These are phyloP conservation scores for Ceratobasidium sp. DNA, from an alignment of 1,284 basidiomycete genomes.

Conservation along the genomic window DNA sequence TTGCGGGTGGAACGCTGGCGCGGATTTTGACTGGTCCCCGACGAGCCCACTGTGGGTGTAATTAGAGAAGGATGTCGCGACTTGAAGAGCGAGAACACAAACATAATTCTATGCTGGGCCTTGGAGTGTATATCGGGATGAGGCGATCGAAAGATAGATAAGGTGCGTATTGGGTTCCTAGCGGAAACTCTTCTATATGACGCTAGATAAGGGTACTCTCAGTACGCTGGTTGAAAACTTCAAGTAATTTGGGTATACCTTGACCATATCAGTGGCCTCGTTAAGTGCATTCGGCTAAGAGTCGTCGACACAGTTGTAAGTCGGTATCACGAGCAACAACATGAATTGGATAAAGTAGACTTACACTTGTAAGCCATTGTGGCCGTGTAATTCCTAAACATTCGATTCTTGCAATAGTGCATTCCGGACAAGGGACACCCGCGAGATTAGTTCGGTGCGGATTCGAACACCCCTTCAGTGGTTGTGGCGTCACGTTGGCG, in stretches of 20 bases:
- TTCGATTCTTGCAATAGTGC: not conserved
- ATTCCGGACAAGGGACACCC: not conserved
- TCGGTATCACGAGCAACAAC: too few relatives aligned
- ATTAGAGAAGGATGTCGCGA: too few relatives aligned
- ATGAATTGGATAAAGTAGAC: too few relatives aligned
- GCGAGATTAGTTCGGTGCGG: too few relatives aligned
- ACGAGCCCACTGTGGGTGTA: too few relatives aligned
- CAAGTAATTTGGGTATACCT: not conserved
- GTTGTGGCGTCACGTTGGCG: too few relatives aligned
- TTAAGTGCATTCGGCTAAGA: not conserved
- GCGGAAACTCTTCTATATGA: not conserved
- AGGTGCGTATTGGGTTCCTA: not conserved
- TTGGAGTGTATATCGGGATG: constrained; percentile 9
- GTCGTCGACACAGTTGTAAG: too few relatives aligned
- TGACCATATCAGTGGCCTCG: not conserved
- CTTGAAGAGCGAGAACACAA: too few relatives aligned
- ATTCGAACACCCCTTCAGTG: too few relatives aligned
- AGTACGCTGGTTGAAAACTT: not conserved
- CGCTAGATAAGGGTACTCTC: not conserved
- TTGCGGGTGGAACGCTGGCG: too few relatives aligned
- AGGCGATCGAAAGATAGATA: not conserved
- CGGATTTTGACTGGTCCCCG: too few relatives aligned
- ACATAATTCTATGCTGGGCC: too few relatives aligned
- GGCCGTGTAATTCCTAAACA: constrained; percentile 6
- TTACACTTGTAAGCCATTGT: not conserved